phyloP scores from a whole-genome alignment of 2,329 filamentous ascomycete genomes.

The Coleophoma eucalyptorum region DNA sequence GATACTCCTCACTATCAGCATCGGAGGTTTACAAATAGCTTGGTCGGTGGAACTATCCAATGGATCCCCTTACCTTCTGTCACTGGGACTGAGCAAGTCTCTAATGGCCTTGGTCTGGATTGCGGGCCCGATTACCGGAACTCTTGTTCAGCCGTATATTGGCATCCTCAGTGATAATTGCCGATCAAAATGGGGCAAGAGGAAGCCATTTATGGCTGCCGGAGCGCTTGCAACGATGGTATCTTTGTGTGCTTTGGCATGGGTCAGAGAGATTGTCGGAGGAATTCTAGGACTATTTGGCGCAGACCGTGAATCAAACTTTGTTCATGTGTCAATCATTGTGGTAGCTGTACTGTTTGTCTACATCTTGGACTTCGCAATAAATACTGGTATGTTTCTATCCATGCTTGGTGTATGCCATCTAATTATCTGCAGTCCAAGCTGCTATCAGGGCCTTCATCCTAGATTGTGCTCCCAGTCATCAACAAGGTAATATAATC shows the following conservation, averaged over 20 bases:
- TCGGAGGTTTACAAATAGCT: slow-evolving; percentile 87
- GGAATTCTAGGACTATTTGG: slow-evolving; percentile 68
- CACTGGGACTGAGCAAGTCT: slow-evolving; percentile 78
- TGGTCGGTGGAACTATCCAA: slow-evolving; percentile 96
- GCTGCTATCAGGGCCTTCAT: slow-evolving; percentile 90
- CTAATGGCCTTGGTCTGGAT: slow-evolving; percentile 84
- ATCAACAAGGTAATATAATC: slow-evolving; percentile 65
- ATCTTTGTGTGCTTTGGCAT: slow-evolving; percentile 67
- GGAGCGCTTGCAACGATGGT: slow-evolving; percentile 65
- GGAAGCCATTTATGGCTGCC: slow-evolving; percentile 76
- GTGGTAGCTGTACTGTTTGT: slow-evolving; percentile 80
- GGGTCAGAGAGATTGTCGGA: slow-evolving; percentile 69
- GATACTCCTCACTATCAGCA: slow-evolving; percentile 78
- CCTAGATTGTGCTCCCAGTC: slow-evolving; percentile 84
- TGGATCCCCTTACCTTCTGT: slow-evolving; percentile 80
- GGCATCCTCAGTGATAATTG: slow-evolving; percentile 80
- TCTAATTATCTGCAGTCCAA: slow-evolving; percentile 56
- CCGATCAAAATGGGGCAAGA: slow-evolving; percentile 69
- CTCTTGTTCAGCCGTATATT: slow-evolving; percentile 77
- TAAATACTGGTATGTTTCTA: slow-evolving; percentile 71
- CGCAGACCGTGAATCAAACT: slow-evolving; percentile 58
- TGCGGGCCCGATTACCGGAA: slow-evolving; percentile 74
- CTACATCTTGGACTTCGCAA: slow-evolving; percentile 88
- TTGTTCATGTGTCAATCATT: slow-evolving; percentile 65
- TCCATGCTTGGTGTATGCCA: no score